phyloP scores from a whole-genome alignment of 768 basidiomycete genomes.

The Panellus pusillus region DNA sequence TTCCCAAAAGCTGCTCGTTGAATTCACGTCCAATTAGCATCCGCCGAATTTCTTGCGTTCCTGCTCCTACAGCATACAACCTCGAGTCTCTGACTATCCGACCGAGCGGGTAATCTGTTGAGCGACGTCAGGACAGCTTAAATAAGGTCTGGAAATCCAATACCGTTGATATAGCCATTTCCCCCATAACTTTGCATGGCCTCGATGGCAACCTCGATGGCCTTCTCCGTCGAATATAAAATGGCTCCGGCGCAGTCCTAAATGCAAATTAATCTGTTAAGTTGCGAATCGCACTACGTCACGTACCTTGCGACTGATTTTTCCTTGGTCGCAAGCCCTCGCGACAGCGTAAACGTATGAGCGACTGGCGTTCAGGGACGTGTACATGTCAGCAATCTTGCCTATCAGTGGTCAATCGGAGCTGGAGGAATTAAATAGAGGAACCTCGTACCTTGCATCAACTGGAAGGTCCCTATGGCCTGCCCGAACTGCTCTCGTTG shows the following conservation, averaged over 20 bases:
- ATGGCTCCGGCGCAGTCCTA: constrained; percentile 97
- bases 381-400: constrained; percentile 93
- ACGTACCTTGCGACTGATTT: constrained; percentile 74
- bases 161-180: constrained; percentile 94
- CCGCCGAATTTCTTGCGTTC: constrained; percentile 91
- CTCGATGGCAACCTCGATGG: constrained; percentile 87
- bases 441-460: constrained; percentile 80
- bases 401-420: constrained; percentile 38
- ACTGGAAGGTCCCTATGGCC: constrained; percentile 86
- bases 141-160: neutral
- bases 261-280: neutral
- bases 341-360: constrained; percentile 94
- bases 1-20: constrained; percentile 58
- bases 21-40: constrained; percentile 96
- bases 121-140: constrained; percentile 3
- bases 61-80: constrained; percentile 93
- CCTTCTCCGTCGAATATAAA: constrained; percentile 88
- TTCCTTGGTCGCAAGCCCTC: constrained; percentile 78
- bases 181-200: constrained; percentile 94
- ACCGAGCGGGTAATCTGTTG: constrained; percentile 83
- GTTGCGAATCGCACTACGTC: neutral
- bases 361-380: constrained; percentile 83
- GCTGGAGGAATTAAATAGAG: constrained; percentile 18
- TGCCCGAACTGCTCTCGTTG: constrained; percentile 89
- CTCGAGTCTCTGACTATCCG: constrained; percentile 85